These are phyloP conservation scores for Lichenothelia convexa DNA, from an alignment of 495 filamentous ascomycete genomes.

Conservation along the genomic window DNA sequence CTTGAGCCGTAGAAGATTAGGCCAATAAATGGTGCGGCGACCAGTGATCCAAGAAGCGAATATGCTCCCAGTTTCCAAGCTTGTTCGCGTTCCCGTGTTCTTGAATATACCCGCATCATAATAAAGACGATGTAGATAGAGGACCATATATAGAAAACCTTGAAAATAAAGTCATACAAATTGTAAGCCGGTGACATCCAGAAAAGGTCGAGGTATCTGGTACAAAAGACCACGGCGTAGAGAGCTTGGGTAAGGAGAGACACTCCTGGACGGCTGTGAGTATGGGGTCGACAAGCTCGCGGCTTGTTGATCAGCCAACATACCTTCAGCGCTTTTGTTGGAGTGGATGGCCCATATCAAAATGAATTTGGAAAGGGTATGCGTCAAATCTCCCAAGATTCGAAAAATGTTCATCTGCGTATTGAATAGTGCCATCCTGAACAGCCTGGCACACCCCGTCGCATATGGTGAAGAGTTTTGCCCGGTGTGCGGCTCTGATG, in stretches of 20 bases:
- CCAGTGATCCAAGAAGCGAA: conserved; percentile 37
- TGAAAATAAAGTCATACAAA: conserved; percentile 55
- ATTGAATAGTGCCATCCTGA: too few species aligned
- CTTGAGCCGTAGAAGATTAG: too few species aligned
- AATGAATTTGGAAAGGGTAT: conserved; percentile 71
- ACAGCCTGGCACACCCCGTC: too few species aligned
- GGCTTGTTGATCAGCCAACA: too few species aligned
- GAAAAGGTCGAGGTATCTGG: conserved; percentile 77
- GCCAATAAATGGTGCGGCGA: conserved; percentile 47
- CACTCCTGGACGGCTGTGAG: conserved; percentile 26
- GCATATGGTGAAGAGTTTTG: too few species aligned
- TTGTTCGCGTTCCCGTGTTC: conserved; percentile 73
- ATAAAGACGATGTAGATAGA: conserved; percentile 75
- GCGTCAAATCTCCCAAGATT: conserved; percentile 61
- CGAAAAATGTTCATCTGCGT: conserved; percentile 67
- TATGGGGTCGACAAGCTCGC: conserved; percentile 1
- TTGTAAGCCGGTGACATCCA: too few species aligned
- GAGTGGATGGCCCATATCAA: conserved; percentile 81
- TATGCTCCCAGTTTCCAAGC: conserved; percentile 72
- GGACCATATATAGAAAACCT: conserved; percentile 70
- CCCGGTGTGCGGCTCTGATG: too few species aligned
- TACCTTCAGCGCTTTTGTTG: conserved; percentile 80
- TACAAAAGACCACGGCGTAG: conserved; percentile 70
- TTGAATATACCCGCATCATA: conserved; percentile 72
- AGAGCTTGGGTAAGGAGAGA: conserved; percentile 88